These are phyloP conservation scores for Aspergillus pseudoviridinutans DNA, from an alignment of 2,329 filamentous ascomycete species.

Conservation along the genomic window DNA sequence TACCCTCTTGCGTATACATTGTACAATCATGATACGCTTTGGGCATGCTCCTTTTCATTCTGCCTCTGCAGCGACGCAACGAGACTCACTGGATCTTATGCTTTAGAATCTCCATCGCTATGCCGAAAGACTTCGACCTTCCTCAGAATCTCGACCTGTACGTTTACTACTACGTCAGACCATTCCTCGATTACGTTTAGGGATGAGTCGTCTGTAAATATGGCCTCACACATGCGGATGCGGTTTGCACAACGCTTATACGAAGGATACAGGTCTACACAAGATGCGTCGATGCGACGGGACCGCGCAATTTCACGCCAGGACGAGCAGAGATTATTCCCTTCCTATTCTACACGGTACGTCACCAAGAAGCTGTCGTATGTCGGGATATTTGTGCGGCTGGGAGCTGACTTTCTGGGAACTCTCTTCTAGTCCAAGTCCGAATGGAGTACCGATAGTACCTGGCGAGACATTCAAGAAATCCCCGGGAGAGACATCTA, in stretches of 20 bases:
- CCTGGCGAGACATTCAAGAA: slow-evolving; percentile 21
- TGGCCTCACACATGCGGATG: slow-evolving; percentile 3
- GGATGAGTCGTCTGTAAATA: slow-evolving; percentile 23
- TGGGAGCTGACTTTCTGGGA: background rate
- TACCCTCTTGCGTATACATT: background rate
- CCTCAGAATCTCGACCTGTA: slow-evolving; percentile 12
- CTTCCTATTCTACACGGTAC: slow-evolving; percentile 11
- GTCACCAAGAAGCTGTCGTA: slow-evolving; percentile 1
- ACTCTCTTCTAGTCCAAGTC: slow-evolving; percentile 8
- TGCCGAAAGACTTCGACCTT: slow-evolving; percentile 14
- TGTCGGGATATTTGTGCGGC: background rate
- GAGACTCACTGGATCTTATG: background rate
- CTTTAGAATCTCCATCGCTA: slow-evolving; percentile 12
- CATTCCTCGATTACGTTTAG: slow-evolving; percentile 14
- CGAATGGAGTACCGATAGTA: slow-evolving; percentile 23
- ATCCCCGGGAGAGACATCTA: slow-evolving; percentile 21
- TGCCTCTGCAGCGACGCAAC: background rate
- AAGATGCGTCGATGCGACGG: slow-evolving; percentile 11
- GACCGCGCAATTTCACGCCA: slow-evolving; percentile 2
- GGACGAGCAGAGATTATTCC: slow-evolving; percentile 24
- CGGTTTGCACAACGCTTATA: slow-evolving; percentile 9
- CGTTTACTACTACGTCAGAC: slow-evolving; percentile 16
- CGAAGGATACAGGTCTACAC: slow-evolving; percentile 10
- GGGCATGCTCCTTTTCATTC: background rate
- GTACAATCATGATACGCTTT: background rate